Conservation (phyloP, 2,329 filamentous ascomycete genomes). For the Fulvia fulva region DNA sequence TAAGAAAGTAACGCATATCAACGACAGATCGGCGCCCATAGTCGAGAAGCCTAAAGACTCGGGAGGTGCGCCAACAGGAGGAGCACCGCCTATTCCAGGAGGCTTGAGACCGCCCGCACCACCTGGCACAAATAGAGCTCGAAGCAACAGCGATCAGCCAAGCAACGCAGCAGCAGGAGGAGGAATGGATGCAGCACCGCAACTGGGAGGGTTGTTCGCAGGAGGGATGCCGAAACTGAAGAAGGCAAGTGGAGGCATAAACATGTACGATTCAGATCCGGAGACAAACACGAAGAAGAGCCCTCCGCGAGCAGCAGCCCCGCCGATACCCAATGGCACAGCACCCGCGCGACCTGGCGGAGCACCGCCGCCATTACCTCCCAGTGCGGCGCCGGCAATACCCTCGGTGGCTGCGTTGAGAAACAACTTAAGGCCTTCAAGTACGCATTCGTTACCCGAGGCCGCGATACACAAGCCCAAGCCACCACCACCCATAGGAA, state of each 20-base stretch:
- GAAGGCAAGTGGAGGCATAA: slow-evolving; percentile 66
- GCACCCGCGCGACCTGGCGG: slow-evolving; percentile 42
- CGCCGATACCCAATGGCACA: slow-evolving; percentile 25
- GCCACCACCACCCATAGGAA: slow-evolving; percentile 73
- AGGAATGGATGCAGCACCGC: slow-evolving; percentile 62
- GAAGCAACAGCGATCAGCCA: slow-evolving; percentile 78
- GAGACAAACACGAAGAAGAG: slow-evolving; percentile 52
- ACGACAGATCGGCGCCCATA: slow-evolving; percentile 82
- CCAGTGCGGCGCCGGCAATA: slow-evolving; percentile 46
- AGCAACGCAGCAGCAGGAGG: slow-evolving; percentile 42
- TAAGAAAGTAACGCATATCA: slow-evolving; percentile 77
- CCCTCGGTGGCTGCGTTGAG: slow-evolving; percentile 46
- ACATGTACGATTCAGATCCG: slow-evolving; percentile 67
- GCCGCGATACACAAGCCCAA: slow-evolving; percentile 51
- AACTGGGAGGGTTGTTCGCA: slow-evolving; percentile 82
- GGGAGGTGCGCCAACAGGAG: slow-evolving; percentile 58
- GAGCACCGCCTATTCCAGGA: slow-evolving; percentile 76
- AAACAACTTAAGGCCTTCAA: slow-evolving; percentile 53
- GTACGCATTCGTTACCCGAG: slow-evolving; percentile 54
- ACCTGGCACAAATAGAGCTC: slow-evolving; percentile 56
- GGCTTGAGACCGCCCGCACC: slow-evolving; percentile 70
- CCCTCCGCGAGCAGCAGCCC: slow-evolving; percentile 49
- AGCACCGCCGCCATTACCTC: slow-evolving; percentile 52
- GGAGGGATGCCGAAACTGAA: slow-evolving; percentile 94
- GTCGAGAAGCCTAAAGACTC: slow-evolving; percentile 55